These are phyloP conservation scores for Aspergillus leporis DNA, from an alignment of 495 filamentous ascomycete species.

Conservation along the genomic window DNA sequence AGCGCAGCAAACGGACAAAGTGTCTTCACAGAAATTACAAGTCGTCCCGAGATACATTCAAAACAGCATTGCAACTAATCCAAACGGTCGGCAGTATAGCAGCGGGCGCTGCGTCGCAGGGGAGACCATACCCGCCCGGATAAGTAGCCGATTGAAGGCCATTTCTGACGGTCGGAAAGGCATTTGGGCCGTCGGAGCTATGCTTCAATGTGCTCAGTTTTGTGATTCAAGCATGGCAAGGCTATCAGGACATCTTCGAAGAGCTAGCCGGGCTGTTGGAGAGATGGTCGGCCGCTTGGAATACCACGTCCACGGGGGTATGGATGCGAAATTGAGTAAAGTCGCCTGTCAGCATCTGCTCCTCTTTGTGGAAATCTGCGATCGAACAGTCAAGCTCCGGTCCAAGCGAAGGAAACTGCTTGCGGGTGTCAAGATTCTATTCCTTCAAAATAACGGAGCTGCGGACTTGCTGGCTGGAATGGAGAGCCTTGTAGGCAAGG, in stretches of 20 bases:
- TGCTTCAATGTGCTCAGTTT: constrained; percentile 41
- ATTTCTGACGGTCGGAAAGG: constrained; percentile 23
- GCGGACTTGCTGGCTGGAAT: constrained; percentile 37
- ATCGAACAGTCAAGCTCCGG: constrained; percentile 37
- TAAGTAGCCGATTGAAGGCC: not conserved
- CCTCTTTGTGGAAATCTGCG: constrained; percentile 42
- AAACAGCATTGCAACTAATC: constrained; percentile 38
- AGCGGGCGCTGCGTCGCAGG: constrained; percentile 31
- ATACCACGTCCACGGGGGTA: constrained; percentile 34
- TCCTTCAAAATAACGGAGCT: constrained; percentile 39
- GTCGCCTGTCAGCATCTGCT: constrained; percentile 41
- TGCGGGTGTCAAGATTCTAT: constrained; percentile 36
- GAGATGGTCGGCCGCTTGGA: constrained; percentile 37
- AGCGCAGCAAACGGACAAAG: constrained; percentile 17
- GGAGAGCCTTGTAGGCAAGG: constrained; percentile 36
- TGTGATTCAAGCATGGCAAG: constrained; percentile 42
- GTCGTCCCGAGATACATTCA: constrained; percentile 25
- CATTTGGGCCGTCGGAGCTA: constrained; percentile 38
- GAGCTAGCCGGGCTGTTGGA: constrained; percentile 37
- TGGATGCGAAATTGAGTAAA: constrained; percentile 36
- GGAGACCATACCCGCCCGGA: constrained; percentile 16
- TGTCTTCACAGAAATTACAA: constrained; percentile 29
- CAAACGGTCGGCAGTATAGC: constrained; percentile 37
- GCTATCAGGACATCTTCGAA: constrained; percentile 39
- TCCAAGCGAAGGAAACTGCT: constrained; percentile 30